Conservation (phyloP, 23 red algal species). For the Chondrus crispus region DNA sequence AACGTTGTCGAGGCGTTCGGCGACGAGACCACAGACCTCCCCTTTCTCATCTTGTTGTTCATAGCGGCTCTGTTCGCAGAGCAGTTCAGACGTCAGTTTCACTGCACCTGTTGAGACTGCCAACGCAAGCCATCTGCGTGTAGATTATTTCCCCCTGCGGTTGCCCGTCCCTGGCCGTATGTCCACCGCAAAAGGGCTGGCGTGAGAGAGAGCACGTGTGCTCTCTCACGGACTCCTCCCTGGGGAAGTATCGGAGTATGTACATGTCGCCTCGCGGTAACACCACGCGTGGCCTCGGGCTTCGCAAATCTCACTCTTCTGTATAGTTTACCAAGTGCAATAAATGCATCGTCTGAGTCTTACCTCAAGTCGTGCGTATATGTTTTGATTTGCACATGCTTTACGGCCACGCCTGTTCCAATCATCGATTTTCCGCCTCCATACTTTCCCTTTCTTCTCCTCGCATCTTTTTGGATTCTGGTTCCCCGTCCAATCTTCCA, state of each 20-base stretch:
- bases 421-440: no score
- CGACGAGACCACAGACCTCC: constrained; percentile 34
- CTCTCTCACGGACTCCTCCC: neutral
- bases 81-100: constrained; percentile 37
- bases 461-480: no score
- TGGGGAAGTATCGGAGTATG: neutral
- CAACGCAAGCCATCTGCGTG: neutral
- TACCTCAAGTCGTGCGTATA: neutral
- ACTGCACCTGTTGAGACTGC: neutral
- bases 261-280: neutral
- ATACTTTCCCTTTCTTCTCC: no score
- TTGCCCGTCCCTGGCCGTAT: neutral
- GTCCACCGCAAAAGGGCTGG: neutral
- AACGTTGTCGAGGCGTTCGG: constrained; percentile 43
- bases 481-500: no score
- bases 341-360: neutral
- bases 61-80: constrained; percentile 41
- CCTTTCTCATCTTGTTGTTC: constrained; percentile 40
- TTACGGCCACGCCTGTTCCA: no score
- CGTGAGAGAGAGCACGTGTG: neutral
- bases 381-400: neutral
- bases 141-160: neutral
- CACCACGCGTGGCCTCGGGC: neutral
- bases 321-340: neutral
- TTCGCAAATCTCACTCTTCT: neutral